Base-by-base conservation (phyloP, 2,329 filamentous ascomycete species). In the Neofusicoccum laricinum region DNA sequence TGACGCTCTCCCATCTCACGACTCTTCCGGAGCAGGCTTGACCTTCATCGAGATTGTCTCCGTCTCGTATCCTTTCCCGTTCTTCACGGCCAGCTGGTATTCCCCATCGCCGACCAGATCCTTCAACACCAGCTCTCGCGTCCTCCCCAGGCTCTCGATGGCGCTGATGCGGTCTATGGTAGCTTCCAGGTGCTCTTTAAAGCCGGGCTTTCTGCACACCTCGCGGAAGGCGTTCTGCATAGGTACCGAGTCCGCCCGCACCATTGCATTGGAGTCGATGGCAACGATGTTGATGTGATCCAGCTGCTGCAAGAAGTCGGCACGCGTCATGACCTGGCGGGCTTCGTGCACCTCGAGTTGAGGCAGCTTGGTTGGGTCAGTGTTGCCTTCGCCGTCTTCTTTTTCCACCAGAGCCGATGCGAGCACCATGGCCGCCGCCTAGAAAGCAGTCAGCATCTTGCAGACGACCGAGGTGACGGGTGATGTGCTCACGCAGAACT, bases 281-380 rank as follows among this genome's bases (percentile, higher is more conserved):
- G 90, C 94, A 77, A 96, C 96, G 59, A 97, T 85, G 72, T 97
- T 97, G 67, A 93, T 85, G 67, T 92, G 90, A 77, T 97, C 93
- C 71, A 96, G 91, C 66, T 87, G 84, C 69, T 93, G 87, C 70
- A 96, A 91, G 74, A 96, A 97, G 76, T 97, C 93, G 65, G 91
- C 88, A 61, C 93, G 84, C n/a, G 93, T 97, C 92, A 96, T 96
- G 73, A 96, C 88, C 75, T 62, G 17, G 4, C 94, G 89, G 0
- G 93, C 92, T 69, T 90, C 85, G 74, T 96, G 92, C 64, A 97
- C 86, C 0, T 90, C 87, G 67, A 90, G 89, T 40, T 90, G 85
- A 0, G 93, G 91, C 8, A 96, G 82, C 5, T 74, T 76, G 12
- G 86, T 81, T 0, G 82, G 77, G 73, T 91, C 84, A 5, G 78